Conservation (phyloP, 2,329 filamentous ascomycete species). For the Colletotrichum sp. region DNA sequence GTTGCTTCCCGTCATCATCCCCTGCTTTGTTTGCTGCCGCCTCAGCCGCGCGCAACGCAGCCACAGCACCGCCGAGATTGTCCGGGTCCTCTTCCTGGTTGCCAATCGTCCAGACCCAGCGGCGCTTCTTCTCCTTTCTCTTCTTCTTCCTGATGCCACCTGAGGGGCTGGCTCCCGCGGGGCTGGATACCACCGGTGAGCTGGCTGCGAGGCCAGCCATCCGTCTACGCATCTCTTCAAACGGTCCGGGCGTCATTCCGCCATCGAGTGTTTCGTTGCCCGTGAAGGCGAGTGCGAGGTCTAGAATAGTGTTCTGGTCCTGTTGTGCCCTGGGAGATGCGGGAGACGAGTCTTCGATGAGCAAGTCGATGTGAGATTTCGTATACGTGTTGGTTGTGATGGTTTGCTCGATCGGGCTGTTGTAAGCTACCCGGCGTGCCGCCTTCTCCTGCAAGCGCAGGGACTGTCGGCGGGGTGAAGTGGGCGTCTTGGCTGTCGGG, state of each 20-base stretch:
- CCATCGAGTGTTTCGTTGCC: constrained; percentile 62
- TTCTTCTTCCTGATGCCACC: constrained; percentile 57
- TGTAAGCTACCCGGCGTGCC: constrained; percentile 63
- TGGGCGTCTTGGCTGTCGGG: constrained; percentile 50
- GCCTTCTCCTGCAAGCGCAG: constrained; percentile 58
- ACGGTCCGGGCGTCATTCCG: constrained; percentile 65
- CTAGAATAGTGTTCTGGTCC: constrained; percentile 47
- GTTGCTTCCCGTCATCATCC: constrained; percentile 12
- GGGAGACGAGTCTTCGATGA: constrained; percentile 61
- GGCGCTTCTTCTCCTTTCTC: constrained; percentile 62
- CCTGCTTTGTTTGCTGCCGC: constrained; percentile 23
- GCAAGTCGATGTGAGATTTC: constrained; percentile 66
- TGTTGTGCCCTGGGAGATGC: constrained; percentile 39
- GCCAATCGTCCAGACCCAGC: constrained; percentile 71
- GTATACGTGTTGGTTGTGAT: constrained; percentile 67
- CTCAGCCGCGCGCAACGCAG: constrained; percentile 40
- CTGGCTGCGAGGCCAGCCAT: constrained; percentile 54
- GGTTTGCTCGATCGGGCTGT: constrained; percentile 66
- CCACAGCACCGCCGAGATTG: constrained; percentile 45
- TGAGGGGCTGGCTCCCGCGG: constrained; percentile 33
- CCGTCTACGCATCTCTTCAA: constrained; percentile 65
- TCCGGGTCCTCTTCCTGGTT: constrained; percentile 52
- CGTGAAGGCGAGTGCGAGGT: constrained; percentile 55
- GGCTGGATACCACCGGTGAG: constrained; percentile 34
- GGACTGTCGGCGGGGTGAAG: constrained; percentile 59